A percentile compares a stretch with the other conserved stretches of the same genome.
These are phyloP conservation scores for Heterococcus sp. DNA, from an alignment of 108 stramenopile genomes.

Conservation along the genomic window DNA sequence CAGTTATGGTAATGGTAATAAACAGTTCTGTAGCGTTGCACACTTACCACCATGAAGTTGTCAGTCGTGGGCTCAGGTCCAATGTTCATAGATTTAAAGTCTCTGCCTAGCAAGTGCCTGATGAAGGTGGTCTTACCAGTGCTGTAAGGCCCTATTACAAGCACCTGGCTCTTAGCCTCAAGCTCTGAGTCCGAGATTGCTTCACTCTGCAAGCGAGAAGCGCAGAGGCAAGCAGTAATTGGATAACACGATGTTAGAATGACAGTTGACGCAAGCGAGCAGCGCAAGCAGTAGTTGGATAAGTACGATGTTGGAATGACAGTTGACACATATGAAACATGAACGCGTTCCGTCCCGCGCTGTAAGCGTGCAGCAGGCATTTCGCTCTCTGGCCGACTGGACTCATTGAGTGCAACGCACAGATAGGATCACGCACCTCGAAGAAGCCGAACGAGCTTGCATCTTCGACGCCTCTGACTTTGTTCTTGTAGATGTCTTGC, in stretches of 20 bases:
- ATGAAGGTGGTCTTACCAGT: slow-evolving; percentile 56
- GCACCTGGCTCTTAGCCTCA: slow-evolving; percentile 48
- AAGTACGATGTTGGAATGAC: no score
- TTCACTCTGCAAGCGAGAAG: slow-evolving; percentile 20
- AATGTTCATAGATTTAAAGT: slow-evolving; percentile 42
- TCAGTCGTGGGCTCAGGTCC: slow-evolving; percentile 45
- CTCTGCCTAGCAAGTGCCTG: slow-evolving; percentile 25
- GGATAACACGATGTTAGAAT: no score
- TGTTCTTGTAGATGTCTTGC: slow-evolving; percentile 35
- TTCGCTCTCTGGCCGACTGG: no score
- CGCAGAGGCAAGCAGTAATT: slow-evolving; percentile 5
- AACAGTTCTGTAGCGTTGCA: not conserved
- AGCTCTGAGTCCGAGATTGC: slow-evolving; percentile 53
- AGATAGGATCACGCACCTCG: not conserved
- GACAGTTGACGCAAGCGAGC: no score
- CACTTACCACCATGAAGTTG: slow-evolving; percentile 40
- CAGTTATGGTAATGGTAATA: no score
- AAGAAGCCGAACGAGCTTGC: slow-evolving; percentile 18
- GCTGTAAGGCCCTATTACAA: slow-evolving; percentile 55
- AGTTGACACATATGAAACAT: no score
- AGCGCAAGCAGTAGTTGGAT: no score
- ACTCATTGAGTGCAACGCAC: no score
- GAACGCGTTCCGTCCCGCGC: no score
- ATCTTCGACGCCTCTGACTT: slow-evolving; percentile 31
- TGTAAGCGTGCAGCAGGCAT: no score